Percentiles rank a stretch among this genome's conserved stretches.
These are phyloP conservation scores for Aspergillus piperis DNA, from an alignment of 2,329 filamentous ascomycete genomes.

Conservation along the genomic window DNA sequence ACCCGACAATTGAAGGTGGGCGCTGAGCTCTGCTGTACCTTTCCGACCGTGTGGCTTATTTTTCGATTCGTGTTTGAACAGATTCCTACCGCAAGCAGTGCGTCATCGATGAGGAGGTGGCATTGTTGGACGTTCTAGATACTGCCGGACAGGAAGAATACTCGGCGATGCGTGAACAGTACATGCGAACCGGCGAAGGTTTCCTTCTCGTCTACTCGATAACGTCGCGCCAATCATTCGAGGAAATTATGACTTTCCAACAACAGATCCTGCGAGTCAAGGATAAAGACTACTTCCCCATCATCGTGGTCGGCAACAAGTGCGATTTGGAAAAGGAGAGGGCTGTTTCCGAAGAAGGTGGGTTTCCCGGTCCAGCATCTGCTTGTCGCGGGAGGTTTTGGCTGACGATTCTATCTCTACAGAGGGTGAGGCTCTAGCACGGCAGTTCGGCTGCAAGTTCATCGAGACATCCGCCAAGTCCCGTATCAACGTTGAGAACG, in stretches of 20 bases:
- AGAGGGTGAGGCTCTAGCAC: conserved; percentile 89
- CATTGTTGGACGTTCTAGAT: conserved; percentile 94
- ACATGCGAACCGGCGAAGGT: conserved; percentile 98
- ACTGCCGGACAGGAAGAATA: conserved; percentile 99
- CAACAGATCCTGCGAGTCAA: conserved; percentile 98
- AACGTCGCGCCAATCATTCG: conserved; percentile 93
- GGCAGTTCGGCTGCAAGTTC: conserved; percentile 93
- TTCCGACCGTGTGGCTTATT: conserved; percentile 20
- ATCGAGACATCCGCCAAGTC: conserved; percentile 99
- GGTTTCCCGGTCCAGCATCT: conserved; percentile 28
- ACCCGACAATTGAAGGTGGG: conserved; percentile 94
- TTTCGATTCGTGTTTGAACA: conserved; percentile 41
- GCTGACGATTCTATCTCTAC: conserved; percentile 22
- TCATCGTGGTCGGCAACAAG: conserved; percentile 99
- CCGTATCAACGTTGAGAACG: conserved; percentile 96
- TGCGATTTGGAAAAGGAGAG: conserved; percentile 94
- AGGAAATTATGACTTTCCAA: conserved; percentile 98
- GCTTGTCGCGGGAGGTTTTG: not conserved
- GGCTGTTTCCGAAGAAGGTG: conserved; percentile 90
- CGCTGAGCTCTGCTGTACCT: conserved; percentile 22
- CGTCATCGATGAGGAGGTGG: conserved; percentile 96
- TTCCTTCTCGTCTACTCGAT: conserved; percentile 98
- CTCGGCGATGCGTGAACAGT: conserved; percentile 98
- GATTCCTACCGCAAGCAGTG: conserved; percentile 99
- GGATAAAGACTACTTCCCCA: conserved; percentile 99